phyloP scores from a whole-genome alignment of 2,329 filamentous ascomycete genomes.

The Ophiosphaerella herpotricha region DNA sequence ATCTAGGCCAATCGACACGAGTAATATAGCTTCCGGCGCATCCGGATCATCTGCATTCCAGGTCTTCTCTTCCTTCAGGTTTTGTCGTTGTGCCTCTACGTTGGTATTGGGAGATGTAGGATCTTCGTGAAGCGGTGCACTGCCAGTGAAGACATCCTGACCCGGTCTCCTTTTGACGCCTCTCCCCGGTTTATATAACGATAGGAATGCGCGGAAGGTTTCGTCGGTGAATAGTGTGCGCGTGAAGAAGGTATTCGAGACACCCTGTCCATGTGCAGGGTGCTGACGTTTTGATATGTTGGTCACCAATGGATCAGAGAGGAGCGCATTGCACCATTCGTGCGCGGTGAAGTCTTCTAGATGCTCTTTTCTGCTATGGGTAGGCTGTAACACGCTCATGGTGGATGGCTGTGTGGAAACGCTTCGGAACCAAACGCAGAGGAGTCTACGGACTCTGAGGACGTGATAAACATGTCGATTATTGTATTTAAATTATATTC shows the following conservation, averaged over 20 bases:
- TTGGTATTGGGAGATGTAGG: not conserved
- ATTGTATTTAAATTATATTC: too few relatives aligned
- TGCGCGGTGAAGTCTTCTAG: constrained; percentile 31
- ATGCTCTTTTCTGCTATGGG: constrained; percentile 16
- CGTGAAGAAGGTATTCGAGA: constrained; percentile 28
- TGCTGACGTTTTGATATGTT: constrained; percentile 19
- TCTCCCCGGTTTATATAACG: constrained; percentile 23
- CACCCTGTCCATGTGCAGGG: constrained; percentile 3
- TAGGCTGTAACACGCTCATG: not conserved
- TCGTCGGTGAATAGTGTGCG: constrained; percentile 29
- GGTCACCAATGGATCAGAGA: constrained; percentile 28
- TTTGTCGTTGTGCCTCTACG: constrained; percentile 3
- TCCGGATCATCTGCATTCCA: constrained; percentile 17
- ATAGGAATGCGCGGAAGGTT: constrained; percentile 29
- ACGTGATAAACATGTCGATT: too few relatives aligned
- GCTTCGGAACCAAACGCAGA: not conserved
- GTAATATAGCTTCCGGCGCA: constrained; percentile 22
- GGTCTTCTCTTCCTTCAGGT: constrained; percentile 13
- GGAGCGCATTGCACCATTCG: constrained; percentile 30
- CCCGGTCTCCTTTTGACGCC: constrained; percentile 3
- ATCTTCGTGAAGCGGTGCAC: constrained; percentile 2
- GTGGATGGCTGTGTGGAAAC: not conserved
- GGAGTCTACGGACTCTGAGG: not conserved
- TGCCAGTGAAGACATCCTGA: constrained; percentile 11
- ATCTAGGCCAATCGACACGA: constrained; percentile 25